Base-by-base conservation (phyloP, 768 basidiomycete species). In the Collybiopsis confluens region DNA sequence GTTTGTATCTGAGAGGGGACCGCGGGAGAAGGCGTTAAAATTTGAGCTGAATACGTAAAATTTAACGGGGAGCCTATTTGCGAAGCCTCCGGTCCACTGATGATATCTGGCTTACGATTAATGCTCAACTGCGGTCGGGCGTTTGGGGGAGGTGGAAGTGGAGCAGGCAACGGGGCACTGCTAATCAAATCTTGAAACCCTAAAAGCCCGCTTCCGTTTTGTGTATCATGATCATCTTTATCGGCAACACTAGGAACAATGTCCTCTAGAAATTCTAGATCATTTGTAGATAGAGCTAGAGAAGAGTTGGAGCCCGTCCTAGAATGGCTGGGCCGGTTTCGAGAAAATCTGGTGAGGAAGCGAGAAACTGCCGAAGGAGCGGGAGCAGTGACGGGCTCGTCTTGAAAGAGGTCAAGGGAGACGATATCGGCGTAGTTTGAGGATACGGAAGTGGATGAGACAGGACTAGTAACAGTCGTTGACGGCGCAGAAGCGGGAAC, bases 181-280 rank as follows among this genome's bases (percentile, higher is more conserved):
- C 68, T 68, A 21, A 76, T 69, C 67, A 76, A 70, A 54, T 62
- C 66, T 24, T 73, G 68, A 16, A 83, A 63, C 16, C 67, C 69
- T 53, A 66, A 68, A 18, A 78, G 57, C 35, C 70, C 37, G n/a
- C 21, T 36, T 7, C 44, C 44, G 13, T 16, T 45, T 27, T 27
- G 26, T 45, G 28, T n/a, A 63, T 36, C 58, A 11, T 72, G 65
- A 27, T 70, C 67, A 16, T 68, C 63, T 15, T 69, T 74, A 53
- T 82, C 80, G 45, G 59, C 64, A 10, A 74, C 76, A 57, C 77
- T 79, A 3, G 86, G 85, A 9, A 80, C 86, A 52, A 80, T 77
- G 64, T 85, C 88, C 30, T 81, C 81, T 18, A 96, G 74, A 63
- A 88, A 94, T 58, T 91, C 86, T 26, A 96, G 74, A 64, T 96